These are phyloP conservation scores for Drechslerella stenobrocha DNA, from an alignment of 2,329 filamentous ascomycete species.

Conservation along the genomic window DNA sequence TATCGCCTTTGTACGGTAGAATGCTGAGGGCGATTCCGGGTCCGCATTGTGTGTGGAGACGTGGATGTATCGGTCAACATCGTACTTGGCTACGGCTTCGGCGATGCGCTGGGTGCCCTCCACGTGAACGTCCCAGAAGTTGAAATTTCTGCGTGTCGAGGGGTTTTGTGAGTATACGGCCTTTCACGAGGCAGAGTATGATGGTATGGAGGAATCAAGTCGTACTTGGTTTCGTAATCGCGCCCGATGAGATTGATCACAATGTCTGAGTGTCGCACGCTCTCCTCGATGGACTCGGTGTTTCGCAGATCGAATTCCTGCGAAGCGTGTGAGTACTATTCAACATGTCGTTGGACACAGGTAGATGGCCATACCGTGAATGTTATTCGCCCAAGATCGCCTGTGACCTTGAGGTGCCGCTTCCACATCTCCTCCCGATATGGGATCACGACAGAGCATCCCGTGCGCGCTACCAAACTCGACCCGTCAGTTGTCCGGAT, in stretches of 20 bases:
- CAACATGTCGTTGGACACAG: slow-evolving; percentile 4
- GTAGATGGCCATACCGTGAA: slow-evolving; percentile 67
- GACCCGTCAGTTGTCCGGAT: slow-evolving; percentile 11
- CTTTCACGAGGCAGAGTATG: too few relatives aligned
- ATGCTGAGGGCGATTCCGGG: slow-evolving; percentile 78
- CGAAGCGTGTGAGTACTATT: slow-evolving; percentile 1
- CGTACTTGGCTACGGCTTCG: slow-evolving; percentile 94
- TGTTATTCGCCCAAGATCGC: slow-evolving; percentile 84
- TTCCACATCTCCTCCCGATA: slow-evolving; percentile 98
- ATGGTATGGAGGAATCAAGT: slow-evolving; percentile 26
- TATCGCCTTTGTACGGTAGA: slow-evolving; percentile 82
- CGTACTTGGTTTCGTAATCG: slow-evolving; percentile 92
- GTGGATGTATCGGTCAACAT: slow-evolving; percentile 94
- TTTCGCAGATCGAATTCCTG: slow-evolving; percentile 95
- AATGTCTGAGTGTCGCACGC: slow-evolving; percentile 92
- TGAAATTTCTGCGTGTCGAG: slow-evolving; percentile 75
- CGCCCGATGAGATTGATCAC: slow-evolving; percentile 96
- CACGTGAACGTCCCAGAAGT: slow-evolving; percentile 86
- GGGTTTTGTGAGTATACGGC: slow-evolving; percentile 37
- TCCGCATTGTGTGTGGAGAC: slow-evolving; percentile 92
- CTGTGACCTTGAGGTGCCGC: slow-evolving; percentile 92
- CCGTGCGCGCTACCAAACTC: slow-evolving; percentile 70
- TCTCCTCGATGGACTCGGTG: slow-evolving; percentile 92
- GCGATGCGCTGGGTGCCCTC: slow-evolving; percentile 90
- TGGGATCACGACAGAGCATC: slow-evolving; percentile 90